A percentile compares a stretch with the other conserved stretches of the same genome.
phyloP scores from a whole-genome alignment of 257 asterid genomes.

The Forsythia suspensa region DNA sequence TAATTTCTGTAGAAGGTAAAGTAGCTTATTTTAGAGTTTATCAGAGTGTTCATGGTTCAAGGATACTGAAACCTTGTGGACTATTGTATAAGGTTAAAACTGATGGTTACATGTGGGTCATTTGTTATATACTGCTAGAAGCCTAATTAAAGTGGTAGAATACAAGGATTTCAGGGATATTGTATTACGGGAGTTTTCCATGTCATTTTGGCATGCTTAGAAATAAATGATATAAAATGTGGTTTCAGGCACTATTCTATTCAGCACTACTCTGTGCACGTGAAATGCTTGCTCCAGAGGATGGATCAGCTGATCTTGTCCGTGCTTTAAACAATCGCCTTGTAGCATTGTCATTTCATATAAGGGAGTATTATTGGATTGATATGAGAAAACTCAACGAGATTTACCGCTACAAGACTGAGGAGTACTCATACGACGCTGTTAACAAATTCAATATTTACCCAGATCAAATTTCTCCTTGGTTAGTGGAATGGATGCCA shows the following conservation, averaged over 20 bases:
- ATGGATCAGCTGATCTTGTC: slow-evolving; percentile 62
- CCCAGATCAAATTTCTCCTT: slow-evolving; percentile 76
- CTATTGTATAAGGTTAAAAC: not conserved
- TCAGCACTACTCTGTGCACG: slow-evolving; percentile 74
- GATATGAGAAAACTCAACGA: slow-evolving; percentile 70
- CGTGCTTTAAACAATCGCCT: slow-evolving; percentile 76
- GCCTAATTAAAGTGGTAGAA: not conserved
- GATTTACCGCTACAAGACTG: slow-evolving; percentile 76
- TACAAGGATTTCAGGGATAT: not conserved
- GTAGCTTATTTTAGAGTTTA: not conserved
- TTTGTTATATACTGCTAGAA: not conserved
- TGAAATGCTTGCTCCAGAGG: slow-evolving; percentile 74
- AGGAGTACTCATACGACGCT: slow-evolving; percentile 77
- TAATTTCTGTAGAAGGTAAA: not conserved
- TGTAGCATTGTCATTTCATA: slow-evolving; percentile 70
- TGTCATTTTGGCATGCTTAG: not conserved
- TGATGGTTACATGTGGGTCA: not conserved
- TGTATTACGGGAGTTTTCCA: not conserved
- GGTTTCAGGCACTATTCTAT: slow-evolving; percentile 63
- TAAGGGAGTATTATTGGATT: slow-evolving; percentile 74
- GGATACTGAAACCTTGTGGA: not conserved
- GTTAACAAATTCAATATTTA: slow-evolving; percentile 75
- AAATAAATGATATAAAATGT: not conserved
- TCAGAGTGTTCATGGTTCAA: not conserved
- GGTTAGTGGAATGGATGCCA: slow-evolving; percentile 85